A percentile compares a stretch with the other conserved stretches of the same genome.
Conservation (phyloP, 2,329 filamentous ascomycete species). For the Pseudogymnoascus sp. region DNA sequence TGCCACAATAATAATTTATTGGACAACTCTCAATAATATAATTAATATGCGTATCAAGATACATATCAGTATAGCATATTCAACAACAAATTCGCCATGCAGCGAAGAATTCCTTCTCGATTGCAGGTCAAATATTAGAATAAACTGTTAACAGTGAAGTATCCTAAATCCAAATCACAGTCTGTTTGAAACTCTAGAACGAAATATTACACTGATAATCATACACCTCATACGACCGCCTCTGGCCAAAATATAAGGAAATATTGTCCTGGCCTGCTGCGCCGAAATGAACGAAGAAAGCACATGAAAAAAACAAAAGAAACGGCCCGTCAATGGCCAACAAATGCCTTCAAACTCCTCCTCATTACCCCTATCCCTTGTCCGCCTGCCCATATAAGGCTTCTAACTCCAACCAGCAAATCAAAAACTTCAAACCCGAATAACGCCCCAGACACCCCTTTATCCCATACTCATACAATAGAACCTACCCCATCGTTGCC, state of each 20-base stretch:
- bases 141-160: background rate
- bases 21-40: background rate
- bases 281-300: background rate
- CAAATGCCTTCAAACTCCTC: background rate
- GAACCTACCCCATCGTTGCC: background rate
- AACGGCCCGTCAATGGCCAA: background rate
- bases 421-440: background rate
- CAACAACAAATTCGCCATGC: no score
- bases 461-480: background rate
- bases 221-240: background rate
- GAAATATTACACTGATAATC: background rate
- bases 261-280: background rate
- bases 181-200: background rate
- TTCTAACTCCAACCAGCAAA: background rate
- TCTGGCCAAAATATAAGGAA: background rate
- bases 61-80: no score
- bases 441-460: background rate
- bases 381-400: background rate
- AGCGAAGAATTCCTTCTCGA: no score
- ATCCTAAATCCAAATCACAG: background rate
- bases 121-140: no score
- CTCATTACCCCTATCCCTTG: background rate
- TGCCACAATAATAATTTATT: no score
- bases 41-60: background rate
- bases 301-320: background rate